These are phyloP conservation scores for Aspergillus homomorphus DNA, from an alignment of 495 filamentous ascomycete species.

Conservation along the genomic window DNA sequence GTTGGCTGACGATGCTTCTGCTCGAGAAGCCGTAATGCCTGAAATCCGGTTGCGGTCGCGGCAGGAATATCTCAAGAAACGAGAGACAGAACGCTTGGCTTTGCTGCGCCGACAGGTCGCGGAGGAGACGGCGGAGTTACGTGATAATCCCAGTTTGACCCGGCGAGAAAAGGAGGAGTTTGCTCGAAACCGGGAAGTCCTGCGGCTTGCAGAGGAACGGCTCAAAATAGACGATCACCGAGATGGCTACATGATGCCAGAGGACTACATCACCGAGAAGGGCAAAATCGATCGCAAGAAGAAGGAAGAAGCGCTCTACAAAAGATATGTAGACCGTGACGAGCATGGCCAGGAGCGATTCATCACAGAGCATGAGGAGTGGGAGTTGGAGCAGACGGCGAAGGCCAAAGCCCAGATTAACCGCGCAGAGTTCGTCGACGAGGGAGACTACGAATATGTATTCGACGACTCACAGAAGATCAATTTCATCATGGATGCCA, in stretches of 20 bases:
- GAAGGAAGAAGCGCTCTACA: constrained; percentile 87
- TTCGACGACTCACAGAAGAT: constrained; percentile 88
- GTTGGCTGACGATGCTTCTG: constrained; percentile 62
- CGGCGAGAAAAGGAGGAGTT: constrained; percentile 86
- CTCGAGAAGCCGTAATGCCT: constrained; percentile 61
- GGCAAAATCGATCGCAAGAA: constrained; percentile 85
- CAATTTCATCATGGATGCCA: constrained; percentile 76
- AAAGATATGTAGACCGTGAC: constrained; percentile 85
- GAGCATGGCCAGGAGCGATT: constrained; percentile 86
- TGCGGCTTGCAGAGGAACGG: constrained; percentile 84
- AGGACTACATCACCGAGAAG: constrained; percentile 91
- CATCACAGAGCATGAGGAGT: constrained; percentile 92
- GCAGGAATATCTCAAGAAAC: constrained; percentile 90
- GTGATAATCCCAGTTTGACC: constrained; percentile 71
- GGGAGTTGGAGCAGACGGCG: constrained; percentile 86
- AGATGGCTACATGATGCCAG: constrained; percentile 91
- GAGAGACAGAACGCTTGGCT: constrained; percentile 80
- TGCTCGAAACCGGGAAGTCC: constrained; percentile 80
- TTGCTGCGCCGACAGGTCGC: constrained; percentile 86
- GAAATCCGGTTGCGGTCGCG: constrained; percentile 79
- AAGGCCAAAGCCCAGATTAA: constrained; percentile 88
- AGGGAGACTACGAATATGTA: constrained; percentile 90
- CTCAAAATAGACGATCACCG: constrained; percentile 85
- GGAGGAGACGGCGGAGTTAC: constrained; percentile 81
- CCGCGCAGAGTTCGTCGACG: constrained; percentile 68